Evolutionary conservation across 441 rosid genomes (phyloP), one percentile per base, ranked within the genome.

Genomic region (Gossypium davidsonii): DNA sequence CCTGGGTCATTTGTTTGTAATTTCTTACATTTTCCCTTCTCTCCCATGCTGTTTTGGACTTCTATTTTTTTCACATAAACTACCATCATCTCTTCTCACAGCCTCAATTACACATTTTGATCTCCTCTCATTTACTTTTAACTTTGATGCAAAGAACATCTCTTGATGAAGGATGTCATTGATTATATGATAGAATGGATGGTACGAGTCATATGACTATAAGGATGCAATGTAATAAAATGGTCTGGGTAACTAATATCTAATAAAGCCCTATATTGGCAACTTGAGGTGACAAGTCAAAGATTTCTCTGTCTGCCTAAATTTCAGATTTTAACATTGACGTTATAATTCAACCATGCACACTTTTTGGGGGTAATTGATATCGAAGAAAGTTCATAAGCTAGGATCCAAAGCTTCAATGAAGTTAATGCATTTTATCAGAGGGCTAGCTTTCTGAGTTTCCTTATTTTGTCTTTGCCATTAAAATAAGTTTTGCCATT

Each of bases 91-190:
- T 11, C 53, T 20, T 20, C 20, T 42, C 18, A 12, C 2, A 12
- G 70, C 70, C 17, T 6, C 37, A 65, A 14, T 14, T 67, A 11
- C 23, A 48, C 57, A 15, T 67, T 25, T 48, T 26, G 72, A 15
- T 15, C 59, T 21, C 25, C 23, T 49, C 55, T 20, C 70, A 15
- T 26, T 17, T 15, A 67, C 25, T 67, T 52, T 4, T 48, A 46
- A 51, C 34, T 51, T 67, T 26, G 25, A 67, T 31, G 9, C 4
- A 44, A 26, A 67, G n/a, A 26, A 51, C 46, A 51, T 15, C 42
- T 26, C 44, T 67, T 51, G 59, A 67, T 51, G 71, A 26, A 67
- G 44, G 58, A 26, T 67, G 44, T 26, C 4, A 67, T 67, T 49
- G 42, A 8, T 49, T 48, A 15, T 48, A 26, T 67, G 58, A 67